Percentiles rank a stretch among this genome's conserved stretches.
Conservation (phyloP, 495 filamentous ascomycete species). For the Choiromyces venosus region DNA sequence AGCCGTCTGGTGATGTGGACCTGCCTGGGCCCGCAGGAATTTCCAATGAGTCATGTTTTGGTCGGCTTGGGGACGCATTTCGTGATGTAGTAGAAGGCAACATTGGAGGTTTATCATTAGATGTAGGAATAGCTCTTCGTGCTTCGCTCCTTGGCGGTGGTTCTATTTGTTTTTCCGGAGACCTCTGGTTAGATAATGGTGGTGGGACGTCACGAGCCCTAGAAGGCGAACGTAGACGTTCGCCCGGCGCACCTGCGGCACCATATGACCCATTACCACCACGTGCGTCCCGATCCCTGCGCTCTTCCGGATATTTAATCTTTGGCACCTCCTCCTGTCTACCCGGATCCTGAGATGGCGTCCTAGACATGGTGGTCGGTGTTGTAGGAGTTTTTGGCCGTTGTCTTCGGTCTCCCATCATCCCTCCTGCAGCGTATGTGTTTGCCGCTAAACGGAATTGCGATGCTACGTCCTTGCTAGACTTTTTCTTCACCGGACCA, state of each 20-base stretch:
- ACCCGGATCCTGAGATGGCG: constrained; percentile 26
- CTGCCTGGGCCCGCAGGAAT: constrained; percentile 13
- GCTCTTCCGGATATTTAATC: constrained; percentile 35
- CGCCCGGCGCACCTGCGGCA: constrained; percentile 12
- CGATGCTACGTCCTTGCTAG: constrained; percentile 53
- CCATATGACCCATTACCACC: constrained; percentile 1
- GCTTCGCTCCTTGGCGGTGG: constrained; percentile 30
- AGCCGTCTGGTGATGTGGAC: constrained; percentile 17
- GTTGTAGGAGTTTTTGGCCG: constrained; percentile 39
- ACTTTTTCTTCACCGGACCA: constrained; percentile 33
- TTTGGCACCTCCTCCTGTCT: constrained; percentile 26
- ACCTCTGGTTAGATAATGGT: constrained; percentile 9
- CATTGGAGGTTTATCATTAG: constrained; percentile 26
- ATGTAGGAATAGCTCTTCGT: constrained; percentile 26
- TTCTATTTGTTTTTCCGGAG: constrained; percentile 22
- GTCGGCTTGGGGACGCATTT: constrained; percentile 20
- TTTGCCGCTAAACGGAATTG: constrained; percentile 79
- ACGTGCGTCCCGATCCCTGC: constrained; percentile 15
- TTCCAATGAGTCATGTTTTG: constrained; percentile 29
- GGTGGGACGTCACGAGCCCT: constrained; percentile 16
- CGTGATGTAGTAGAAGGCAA: constrained; percentile 7
- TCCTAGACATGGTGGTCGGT: constrained; percentile 34
- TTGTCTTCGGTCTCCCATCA: constrained; percentile 18
- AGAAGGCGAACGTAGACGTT: constrained; percentile 27
- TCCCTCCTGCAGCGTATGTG: constrained; percentile 56